Conservation (phyloP, 192 early-diverging fungal genomes). For the Backusella mclennaniae region DNA sequence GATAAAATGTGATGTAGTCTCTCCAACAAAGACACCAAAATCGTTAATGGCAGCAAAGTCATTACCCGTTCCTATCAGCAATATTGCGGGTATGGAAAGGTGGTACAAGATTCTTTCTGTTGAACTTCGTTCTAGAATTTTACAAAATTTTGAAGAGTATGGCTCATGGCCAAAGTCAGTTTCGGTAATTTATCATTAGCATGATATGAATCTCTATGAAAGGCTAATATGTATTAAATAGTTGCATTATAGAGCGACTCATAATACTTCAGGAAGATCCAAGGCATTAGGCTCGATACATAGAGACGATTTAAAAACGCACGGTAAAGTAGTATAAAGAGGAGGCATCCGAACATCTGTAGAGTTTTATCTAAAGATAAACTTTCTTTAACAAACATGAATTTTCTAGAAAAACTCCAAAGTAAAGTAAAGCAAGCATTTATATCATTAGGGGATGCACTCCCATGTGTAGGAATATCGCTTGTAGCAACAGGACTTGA, state of each 20-base stretch:
- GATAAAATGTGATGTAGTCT: conserved; percentile 14
- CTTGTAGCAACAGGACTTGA: not conserved
- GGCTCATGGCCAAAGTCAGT: conserved; percentile 54
- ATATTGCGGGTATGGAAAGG: conserved; percentile 26
- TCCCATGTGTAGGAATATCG: not conserved
- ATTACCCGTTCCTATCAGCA: conserved; percentile 32
- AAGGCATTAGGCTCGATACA: not conserved
- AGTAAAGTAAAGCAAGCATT: not conserved
- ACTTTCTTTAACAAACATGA: not conserved
- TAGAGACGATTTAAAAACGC: conserved; percentile 9
- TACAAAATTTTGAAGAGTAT: conserved; percentile 48
- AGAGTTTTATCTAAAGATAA: not conserved
- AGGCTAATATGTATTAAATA: not conserved
- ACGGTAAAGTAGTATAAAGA: not conserved
- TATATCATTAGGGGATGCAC: not conserved
- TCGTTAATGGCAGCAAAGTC: conserved; percentile 49
- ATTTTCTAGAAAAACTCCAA: not conserved
- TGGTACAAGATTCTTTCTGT: conserved; percentile 53
- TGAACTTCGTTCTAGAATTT: conserved; percentile 52
- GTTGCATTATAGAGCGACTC: not conserved
- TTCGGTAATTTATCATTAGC: conserved; percentile 23
- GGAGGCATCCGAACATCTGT: not conserved
- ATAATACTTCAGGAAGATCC: not conserved
- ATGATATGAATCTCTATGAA: not conserved
- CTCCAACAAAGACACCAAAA: conserved; percentile 31